These are phyloP conservation scores for Colletotrichum salicis DNA, from an alignment of 2,329 filamentous ascomycete species.

Conservation along the genomic window DNA sequence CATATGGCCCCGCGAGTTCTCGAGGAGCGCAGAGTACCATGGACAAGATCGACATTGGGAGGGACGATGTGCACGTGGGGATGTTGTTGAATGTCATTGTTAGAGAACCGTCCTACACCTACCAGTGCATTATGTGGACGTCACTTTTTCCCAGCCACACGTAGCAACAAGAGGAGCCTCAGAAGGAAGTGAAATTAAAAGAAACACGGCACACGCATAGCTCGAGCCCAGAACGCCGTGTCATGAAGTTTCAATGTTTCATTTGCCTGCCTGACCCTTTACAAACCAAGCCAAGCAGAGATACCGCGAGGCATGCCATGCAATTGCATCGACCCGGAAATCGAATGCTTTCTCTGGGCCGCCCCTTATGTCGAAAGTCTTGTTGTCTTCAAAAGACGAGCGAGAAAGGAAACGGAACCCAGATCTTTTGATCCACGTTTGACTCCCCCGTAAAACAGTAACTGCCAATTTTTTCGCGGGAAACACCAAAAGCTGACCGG, in stretches of 20 bases:
- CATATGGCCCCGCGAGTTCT: not conserved
- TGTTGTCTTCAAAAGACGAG: conserved; percentile 33
- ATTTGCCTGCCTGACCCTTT: conserved; percentile 63
- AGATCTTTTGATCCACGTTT: conserved; percentile 47
- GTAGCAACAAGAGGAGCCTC: not conserved
- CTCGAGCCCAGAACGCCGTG: conserved; percentile 34
- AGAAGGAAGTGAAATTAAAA: conserved; percentile 5
- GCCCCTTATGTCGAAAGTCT: not conserved
- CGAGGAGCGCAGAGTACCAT: not conserved
- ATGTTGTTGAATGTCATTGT: conserved; percentile 9
- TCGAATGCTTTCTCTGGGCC: conserved; percentile 20
- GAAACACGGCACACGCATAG: conserved; percentile 34
- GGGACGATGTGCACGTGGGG: not conserved
- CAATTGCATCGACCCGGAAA: conserved; percentile 54
- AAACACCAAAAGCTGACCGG: conserved; percentile 35
- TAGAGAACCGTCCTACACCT: conserved; percentile 1
- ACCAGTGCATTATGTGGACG: not conserved
- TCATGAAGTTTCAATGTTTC: conserved; percentile 57
- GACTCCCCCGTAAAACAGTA: conserved; percentile 35
- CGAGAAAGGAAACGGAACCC: conserved; percentile 39
- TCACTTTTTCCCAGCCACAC: not conserved
- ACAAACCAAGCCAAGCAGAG: conserved; percentile 58
- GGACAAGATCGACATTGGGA: not conserved
- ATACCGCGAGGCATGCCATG: conserved; percentile 53
- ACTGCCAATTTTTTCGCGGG: conserved; percentile 32